A percentile compares a stretch with the other conserved stretches of the same genome.
Evolutionary conservation across 345 rosid species (phyloP).

Genomic region (Luvunga scandens): DNA sequence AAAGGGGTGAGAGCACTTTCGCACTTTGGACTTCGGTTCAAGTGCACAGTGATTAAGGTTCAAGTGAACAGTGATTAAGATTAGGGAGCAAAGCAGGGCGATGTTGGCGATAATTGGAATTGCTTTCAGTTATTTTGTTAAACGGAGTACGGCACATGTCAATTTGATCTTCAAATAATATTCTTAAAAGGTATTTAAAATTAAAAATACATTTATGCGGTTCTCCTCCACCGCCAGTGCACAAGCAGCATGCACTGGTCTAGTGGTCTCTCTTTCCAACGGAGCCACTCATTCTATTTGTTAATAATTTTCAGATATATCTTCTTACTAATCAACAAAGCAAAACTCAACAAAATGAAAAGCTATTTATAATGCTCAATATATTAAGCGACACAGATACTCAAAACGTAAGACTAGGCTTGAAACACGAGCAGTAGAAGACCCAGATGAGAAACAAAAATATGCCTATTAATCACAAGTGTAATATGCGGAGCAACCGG

Average conservation of each 20-base stretch:
- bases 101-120: background rate
- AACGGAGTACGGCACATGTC: background rate
- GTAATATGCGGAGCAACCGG: too few relatives aligned
- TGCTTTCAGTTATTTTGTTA: background rate
- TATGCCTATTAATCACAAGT: too few relatives aligned
- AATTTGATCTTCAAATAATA: background rate
- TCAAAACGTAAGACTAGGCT: too few relatives aligned
- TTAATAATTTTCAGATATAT: too few relatives aligned
- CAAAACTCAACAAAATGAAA: too few relatives aligned
- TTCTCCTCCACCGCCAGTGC: background rate
- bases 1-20: background rate
- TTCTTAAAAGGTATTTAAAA: background rate
- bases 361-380: too few relatives aligned
- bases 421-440: too few relatives aligned
- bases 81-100: background rate
- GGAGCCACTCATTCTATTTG: too few relatives aligned
- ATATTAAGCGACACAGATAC: too few relatives aligned
- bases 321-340: too few relatives aligned
- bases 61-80: too few relatives aligned
- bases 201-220: background rate
- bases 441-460: too few relatives aligned
- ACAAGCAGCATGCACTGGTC: background rate
- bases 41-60: background rate
- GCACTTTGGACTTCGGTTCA: background rate
- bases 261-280: background rate